phyloP scores from a whole-genome alignment of 768 basidiomycete genomes.

The Suillus subalutaceus region DNA sequence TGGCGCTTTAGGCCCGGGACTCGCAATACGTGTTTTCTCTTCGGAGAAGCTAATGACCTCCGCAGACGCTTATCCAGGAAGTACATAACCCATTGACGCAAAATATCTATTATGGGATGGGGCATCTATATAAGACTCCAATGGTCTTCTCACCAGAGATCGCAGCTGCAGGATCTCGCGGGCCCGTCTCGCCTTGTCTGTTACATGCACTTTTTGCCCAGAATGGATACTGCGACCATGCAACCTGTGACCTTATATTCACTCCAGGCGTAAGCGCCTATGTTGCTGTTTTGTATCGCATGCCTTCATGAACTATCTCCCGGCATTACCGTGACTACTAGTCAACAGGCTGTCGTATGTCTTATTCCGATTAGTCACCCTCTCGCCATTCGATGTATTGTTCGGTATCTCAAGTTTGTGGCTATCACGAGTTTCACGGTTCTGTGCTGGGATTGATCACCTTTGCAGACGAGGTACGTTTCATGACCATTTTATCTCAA shows the following conservation, averaged over 20 bases:
- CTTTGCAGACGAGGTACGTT: constrained; percentile 34
- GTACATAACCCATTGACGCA: no score
- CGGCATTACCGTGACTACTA: background rate
- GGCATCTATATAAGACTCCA: no score
- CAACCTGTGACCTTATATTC: background rate
- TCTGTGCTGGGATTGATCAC: constrained; percentile 45
- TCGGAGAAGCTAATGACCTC: no score
- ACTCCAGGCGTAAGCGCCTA: background rate
- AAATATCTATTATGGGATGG: no score
- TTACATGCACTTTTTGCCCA: background rate
- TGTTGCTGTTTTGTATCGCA: background rate
- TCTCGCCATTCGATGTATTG: background rate
- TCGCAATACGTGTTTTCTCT: no score
- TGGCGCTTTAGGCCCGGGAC: no score
- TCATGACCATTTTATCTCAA: background rate
- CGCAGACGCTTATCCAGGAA: no score
- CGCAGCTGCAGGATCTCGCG: background rate
- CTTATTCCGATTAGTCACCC: background rate
- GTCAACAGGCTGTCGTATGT: background rate
- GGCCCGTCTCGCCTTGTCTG: background rate
- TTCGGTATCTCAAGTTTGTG: constrained; percentile 41
- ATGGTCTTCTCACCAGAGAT: background rate
- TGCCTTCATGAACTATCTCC: background rate
- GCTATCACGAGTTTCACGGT: constrained; percentile 52
- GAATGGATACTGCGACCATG: background rate